A percentile compares a stretch with the other conserved stretches of the same genome.
phyloP scores from a whole-genome alignment of 306 rosid species.

The Quercus gilva region DNA sequence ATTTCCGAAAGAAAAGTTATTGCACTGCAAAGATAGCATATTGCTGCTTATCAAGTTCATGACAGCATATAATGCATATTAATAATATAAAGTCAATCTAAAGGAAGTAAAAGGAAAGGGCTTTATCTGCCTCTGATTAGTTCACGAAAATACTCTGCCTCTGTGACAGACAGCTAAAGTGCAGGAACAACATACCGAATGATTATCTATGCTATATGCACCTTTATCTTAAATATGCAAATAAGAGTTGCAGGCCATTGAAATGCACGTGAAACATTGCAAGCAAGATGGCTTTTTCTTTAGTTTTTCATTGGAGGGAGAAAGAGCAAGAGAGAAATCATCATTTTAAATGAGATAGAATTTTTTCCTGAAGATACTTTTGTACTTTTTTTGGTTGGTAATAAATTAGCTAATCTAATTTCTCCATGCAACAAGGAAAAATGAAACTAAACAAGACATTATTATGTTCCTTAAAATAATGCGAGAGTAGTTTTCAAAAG shows the following conservation, averaged over 20 bases:
- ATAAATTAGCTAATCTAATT: too few species aligned
- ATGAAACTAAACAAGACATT: background rate
- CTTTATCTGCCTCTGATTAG: background rate
- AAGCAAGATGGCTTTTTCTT: background rate
- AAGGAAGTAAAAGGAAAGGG: background rate
- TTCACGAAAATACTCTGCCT: background rate
- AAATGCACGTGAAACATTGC: background rate
- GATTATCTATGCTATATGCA: too few species aligned
- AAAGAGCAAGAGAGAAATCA: background rate
- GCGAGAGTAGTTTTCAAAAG: background rate
- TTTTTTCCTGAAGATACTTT: background rate
- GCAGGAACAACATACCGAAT: too few species aligned
- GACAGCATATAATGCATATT: conserved; percentile 1
- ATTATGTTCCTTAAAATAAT: background rate
- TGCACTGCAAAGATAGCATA: background rate
- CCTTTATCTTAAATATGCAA: too few species aligned
- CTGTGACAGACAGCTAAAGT: too few species aligned
- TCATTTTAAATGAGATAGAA: too few species aligned
- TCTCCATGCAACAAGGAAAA: too few species aligned
- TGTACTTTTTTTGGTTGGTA: background rate
- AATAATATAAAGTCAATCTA: conserved; percentile 1
- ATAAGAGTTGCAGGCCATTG: too few species aligned
- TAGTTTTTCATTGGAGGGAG: background rate
- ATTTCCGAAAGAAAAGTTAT: background rate
- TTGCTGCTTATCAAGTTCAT: background rate